Base-by-base conservation (phyloP, 306 rosid species). In the Pachyrhizus erosus region DNA sequence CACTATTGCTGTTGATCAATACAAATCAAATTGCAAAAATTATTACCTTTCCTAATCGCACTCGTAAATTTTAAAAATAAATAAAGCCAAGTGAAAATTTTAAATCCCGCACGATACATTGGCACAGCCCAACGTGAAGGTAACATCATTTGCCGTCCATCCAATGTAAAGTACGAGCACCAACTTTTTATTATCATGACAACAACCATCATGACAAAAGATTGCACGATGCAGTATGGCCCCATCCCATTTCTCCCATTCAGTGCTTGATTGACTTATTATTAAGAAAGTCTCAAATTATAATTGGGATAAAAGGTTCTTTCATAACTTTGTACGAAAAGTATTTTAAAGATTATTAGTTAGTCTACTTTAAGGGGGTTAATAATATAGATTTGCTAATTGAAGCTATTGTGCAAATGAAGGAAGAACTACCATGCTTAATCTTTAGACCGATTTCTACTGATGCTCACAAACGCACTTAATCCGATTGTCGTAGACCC, bases 61-160 rank as follows among this genome's bases (percentile, higher is more conserved):
- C 27, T 37, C 49, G 9, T 17, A 65, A 17, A 0, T 26, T 34
- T 34, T 7, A 66, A 29, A 66, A 66, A 34, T n/a, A 66, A 34
- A n/a, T 37, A 40, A 39, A 21, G 20, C 3, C 46, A 39, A 10
- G 9, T 0, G 9, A 13, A 37, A 39, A 11, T 5, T 18, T 40
- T 34, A 69, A 40, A 69, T 69, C 54, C 20, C n/a, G 12, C 34
- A 12, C 2, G 20, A 40, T 21, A 37, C 10, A 21, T 8, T 18
- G 17, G 10, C 18, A 39, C 52, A 0, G n/a, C 17, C 11, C 51
- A 39, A 34, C 8, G 6, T 66, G 26, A 66, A 66, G 34, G 71
- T 18, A 37, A 18, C 14, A 67, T 66, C 8, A 34, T 9, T 40
- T 68, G 74, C 54, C 74, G 74, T 69, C 54, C 74, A 69, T 21